Conservation (phyloP, 768 basidiomycete species). For the Mycena metata region DNA sequence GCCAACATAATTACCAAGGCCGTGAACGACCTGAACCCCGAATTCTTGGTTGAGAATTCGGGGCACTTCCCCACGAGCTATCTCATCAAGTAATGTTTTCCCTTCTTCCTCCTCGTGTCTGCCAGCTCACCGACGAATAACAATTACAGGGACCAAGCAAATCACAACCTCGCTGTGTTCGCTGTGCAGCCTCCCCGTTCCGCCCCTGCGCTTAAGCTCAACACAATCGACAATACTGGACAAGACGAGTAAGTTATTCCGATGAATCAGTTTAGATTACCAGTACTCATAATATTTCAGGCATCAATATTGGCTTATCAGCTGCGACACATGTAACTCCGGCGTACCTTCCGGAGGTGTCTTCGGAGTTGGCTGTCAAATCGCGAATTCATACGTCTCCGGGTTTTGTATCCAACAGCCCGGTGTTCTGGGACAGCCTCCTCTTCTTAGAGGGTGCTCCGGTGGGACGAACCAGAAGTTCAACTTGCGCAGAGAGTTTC, state of each 20-base stretch:
- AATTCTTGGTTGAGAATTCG: conserved; percentile 24
- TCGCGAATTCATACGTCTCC: conserved; percentile 13
- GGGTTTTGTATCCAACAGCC: conserved; percentile 20
- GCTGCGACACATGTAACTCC: conserved; percentile 23
- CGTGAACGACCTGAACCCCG: conserved; percentile 10
- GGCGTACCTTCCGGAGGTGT: conserved; percentile 24
- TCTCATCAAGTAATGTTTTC: conserved; percentile 26
- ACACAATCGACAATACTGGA: conserved; percentile 17
- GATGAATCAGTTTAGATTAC: conserved; percentile 7
- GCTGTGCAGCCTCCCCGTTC: conserved; percentile 4
- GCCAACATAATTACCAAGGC: conserved; percentile 22
- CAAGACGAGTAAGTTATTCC: conserved; percentile 15
- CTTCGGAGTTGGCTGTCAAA: conserved; percentile 30
- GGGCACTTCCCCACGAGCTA: conserved; percentile 27
- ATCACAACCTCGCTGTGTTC: conserved; percentile 15
- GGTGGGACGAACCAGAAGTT: conserved; percentile 20
- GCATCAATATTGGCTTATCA: conserved; percentile 30
- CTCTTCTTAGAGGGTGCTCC: conserved; percentile 10
- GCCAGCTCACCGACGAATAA: conserved; percentile 9
- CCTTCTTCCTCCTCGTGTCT: conserved; percentile 10
- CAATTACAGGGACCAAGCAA: conserved; percentile 21
- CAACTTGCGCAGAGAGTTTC: conserved; percentile 22
- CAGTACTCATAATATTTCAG: conserved; percentile 20
- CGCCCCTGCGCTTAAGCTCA: conserved; percentile 10
- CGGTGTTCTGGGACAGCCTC: conserved; percentile 5